Evolutionary conservation across 2,329 filamentous ascomycete genomes (phyloP).

Genomic region (Aspergillus amoenus): DNA sequence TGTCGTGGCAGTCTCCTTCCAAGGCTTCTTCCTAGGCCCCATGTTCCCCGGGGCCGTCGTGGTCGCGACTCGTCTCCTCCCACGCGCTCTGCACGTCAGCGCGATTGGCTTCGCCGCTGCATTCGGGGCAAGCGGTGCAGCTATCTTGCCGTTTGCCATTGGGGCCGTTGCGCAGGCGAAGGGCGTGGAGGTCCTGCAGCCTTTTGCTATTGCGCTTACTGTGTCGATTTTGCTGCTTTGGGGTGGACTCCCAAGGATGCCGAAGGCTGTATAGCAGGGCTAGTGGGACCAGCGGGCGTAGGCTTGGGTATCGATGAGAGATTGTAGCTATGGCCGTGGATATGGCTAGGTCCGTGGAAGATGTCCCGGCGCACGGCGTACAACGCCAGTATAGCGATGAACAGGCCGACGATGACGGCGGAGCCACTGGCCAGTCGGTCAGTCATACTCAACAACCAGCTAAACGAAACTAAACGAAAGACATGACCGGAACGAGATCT

Average conservation of each 20-base stretch:
- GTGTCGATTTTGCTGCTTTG: constrained; percentile 53
- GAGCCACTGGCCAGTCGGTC: constrained; percentile 26
- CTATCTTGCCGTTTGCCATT: constrained; percentile 45
- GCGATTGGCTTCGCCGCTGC: constrained; percentile 79
- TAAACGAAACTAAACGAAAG: background rate
- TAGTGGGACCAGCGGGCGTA: too few species aligned
- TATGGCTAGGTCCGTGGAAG: constrained; percentile 12
- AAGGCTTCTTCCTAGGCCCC: constrained; percentile 79
- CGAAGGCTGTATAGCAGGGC: too few species aligned
- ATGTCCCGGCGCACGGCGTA: constrained; percentile 9
- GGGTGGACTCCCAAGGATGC: constrained; percentile 29
- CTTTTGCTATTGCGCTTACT: constrained; percentile 48
- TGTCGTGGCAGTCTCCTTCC: constrained; percentile 66
- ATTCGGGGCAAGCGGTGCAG: constrained; percentile 70
- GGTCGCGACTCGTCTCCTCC: constrained; percentile 71
- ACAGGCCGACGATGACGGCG: constrained; percentile 37
- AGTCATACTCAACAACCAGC: background rate
- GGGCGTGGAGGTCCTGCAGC: constrained; percentile 61
- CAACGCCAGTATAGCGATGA: constrained; percentile 5
- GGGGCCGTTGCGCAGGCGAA: constrained; percentile 54
- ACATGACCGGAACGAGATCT: rapidly evolving
- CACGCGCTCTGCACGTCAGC: constrained; percentile 71
- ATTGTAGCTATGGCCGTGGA: background rate
- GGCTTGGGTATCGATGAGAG: background rate
- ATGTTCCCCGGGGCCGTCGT: constrained; percentile 75